phyloP scores from a whole-genome alignment of 1,284 basidiomycete species.

The Ceratobasidium papillatum region DNA sequence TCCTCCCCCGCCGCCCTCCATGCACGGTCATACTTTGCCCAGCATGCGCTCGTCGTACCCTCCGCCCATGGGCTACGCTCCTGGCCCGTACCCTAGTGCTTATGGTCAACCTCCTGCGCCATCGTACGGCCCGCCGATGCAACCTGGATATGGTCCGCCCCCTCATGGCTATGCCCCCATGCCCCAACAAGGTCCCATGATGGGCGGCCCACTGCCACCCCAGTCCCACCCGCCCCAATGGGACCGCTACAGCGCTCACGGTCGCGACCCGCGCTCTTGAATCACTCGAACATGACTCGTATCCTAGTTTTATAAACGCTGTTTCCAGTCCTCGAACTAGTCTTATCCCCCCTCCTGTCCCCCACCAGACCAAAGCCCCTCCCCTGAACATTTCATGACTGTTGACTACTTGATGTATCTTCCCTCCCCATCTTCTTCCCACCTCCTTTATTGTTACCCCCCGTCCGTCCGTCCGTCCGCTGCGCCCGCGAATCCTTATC shows the following conservation, averaged over 20 bases:
- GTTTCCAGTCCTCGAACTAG: constrained; percentile 8
- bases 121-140: constrained; percentile 26
- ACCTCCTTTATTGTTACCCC: background rate
- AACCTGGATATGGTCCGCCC: background rate
- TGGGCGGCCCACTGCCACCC: background rate
- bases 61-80: constrained; percentile 10
- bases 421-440: background rate
- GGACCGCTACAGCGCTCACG: constrained; percentile 8
- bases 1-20: background rate
- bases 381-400: background rate
- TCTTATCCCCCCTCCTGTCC: constrained; percentile 4
- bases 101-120: constrained; percentile 1
- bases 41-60: constrained; percentile 21
- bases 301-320: constrained; percentile 21
- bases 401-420: background rate
- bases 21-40: constrained; percentile 9
- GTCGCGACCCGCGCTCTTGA: constrained; percentile 2
- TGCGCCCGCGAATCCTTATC: background rate
- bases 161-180: background rate
- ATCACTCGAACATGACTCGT: background rate
- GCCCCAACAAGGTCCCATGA: background rate
- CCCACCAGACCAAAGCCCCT: constrained; percentile 1
- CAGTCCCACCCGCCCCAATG: background rate
- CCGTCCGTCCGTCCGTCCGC: background rate
- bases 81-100: background rate